phyloP scores from a whole-genome alignment of 225 moss, liverwort and hornwort genomes.

The Bryum argenteum region DNA sequence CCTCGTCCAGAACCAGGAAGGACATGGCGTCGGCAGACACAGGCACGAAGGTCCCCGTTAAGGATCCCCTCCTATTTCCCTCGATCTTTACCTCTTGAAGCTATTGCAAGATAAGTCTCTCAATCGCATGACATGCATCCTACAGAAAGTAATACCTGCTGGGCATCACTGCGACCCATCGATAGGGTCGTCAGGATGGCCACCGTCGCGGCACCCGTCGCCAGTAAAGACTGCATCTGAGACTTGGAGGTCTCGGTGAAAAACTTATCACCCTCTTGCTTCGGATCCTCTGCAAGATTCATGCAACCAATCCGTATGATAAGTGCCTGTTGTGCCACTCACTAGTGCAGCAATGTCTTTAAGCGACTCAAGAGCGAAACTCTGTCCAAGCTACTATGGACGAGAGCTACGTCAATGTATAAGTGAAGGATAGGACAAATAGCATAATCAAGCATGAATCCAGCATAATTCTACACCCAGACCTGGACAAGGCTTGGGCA shows the following conservation, averaged over 20 bases:
- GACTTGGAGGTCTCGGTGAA: slow-evolving; percentile 81
- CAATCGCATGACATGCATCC: neutral
- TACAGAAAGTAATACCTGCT: slow-evolving; percentile 60
- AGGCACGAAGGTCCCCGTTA: neutral
- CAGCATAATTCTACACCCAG: neutral
- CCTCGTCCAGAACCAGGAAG: neutral
- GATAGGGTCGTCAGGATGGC: slow-evolving; percentile 87
- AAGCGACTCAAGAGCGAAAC: neutral
- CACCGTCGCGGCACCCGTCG: slow-evolving; percentile 82
- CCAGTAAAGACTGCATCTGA: slow-evolving; percentile 82
- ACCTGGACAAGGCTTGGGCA: neutral
- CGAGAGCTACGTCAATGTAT: neutral
- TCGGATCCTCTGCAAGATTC: slow-evolving; percentile 76
- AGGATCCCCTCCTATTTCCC: neutral
- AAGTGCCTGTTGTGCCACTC: neutral
- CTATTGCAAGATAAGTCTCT: neutral
- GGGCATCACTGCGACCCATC: slow-evolving; percentile 89
- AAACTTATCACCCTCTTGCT: slow-evolving; percentile 88
- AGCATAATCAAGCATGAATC: neutral
- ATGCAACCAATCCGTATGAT: slow-evolving; percentile 14
- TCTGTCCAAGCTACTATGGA: neutral
- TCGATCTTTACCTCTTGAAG: too few species aligned
- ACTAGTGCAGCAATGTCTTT: neutral
- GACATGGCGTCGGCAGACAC: neutral
- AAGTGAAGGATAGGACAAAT: neutral